Base-by-base conservation (phyloP, 1,139 yeast genomes). In the Debaryomyces robertsiae region DNA sequence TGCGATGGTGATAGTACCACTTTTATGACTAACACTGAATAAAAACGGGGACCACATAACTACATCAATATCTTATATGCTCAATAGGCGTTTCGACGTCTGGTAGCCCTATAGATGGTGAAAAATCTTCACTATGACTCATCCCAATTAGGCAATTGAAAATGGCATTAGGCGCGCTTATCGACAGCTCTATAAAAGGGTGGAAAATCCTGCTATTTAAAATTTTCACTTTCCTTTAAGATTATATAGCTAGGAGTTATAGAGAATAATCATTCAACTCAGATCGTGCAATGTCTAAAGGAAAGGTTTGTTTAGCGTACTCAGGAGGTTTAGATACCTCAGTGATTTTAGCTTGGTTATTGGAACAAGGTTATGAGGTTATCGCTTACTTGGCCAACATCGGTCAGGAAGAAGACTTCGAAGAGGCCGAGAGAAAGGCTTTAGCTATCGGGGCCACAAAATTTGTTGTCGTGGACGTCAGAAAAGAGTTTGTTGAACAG, bases 261-360 rank as follows among this genome's bases (percentile, higher is more conserved):
- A 23, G 24, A 33, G 9, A n/a, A 16, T 33, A 33, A 33, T 33
- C 37, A 39, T 33, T 41, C 33, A 23, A 24, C 39, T 43, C 35
- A 31, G 32, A 36, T 35, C 30, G 28, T 17, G 48, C 27, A 58
- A 89, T 90, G 96, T 84, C 95, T 46, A 91, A 91, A 73, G 98
- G 98, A 67, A 91, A 91, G 75, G 98, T 91, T 71, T 91, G 98
- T 81, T 83, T 93, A 68, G 98, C 98, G 43, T 93, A 93, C 76
- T 93, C 98, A 43, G 98, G 98, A 60, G 98, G 98, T 75, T 81
- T 93, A 60, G 98, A 93, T 65, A 93, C 98, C 76, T 90, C 97
- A 30, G 89, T 94, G 47, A 93, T 93, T 59, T 82, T 93, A 54
- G 98, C 98, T 42, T 93, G 98, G 98, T 81, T 93, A 66, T 79